phyloP scores from a whole-genome alignment of 345 rosid genomes.

The Eucalyptus leucophloia region DNA sequence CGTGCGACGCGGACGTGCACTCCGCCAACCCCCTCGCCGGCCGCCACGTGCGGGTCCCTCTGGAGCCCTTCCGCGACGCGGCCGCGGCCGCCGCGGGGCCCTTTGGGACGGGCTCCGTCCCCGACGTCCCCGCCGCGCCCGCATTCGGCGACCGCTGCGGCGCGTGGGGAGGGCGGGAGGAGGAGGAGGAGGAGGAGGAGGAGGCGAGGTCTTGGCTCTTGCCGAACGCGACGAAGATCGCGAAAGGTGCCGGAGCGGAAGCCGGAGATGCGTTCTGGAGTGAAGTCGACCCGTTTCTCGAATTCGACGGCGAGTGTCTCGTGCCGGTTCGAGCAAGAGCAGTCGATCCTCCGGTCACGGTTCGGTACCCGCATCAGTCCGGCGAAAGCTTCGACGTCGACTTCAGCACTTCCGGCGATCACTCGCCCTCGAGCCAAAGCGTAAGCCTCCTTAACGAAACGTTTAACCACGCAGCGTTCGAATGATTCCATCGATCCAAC shows the following conservation, averaged over 20 bases:
- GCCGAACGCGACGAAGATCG: neutral
- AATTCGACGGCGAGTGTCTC: slow-evolving; percentile 2
- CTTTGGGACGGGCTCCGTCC: neutral
- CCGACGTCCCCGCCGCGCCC: neutral
- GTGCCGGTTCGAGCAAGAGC: slow-evolving; percentile 17
- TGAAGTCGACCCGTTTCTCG: slow-evolving; percentile 11
- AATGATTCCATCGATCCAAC: neutral
- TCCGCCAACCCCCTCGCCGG: slow-evolving; percentile 29
- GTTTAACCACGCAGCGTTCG: neutral
- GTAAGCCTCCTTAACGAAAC: neutral
- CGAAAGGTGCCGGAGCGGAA: neutral
- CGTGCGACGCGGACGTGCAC: slow-evolving; percentile 32
- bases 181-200: neutral
- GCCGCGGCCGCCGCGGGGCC: slow-evolving; percentile 1
- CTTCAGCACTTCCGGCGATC: slow-evolving; percentile 12
- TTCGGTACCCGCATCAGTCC: neutral
- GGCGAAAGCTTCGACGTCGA: slow-evolving; percentile 8
- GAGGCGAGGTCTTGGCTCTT: slow-evolving; percentile 6
- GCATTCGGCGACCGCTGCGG: neutral
- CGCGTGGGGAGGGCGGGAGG: neutral
- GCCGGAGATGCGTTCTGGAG: neutral
- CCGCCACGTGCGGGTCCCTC: slow-evolving; percentile 24
- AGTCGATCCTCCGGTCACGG: neutral
- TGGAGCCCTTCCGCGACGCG: slow-evolving; percentile 23
- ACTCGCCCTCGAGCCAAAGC: slow-evolving; percentile 15